phyloP scores from a whole-genome alignment of 805 yeast genomes.

The Teunomyces kruisii region DNA sequence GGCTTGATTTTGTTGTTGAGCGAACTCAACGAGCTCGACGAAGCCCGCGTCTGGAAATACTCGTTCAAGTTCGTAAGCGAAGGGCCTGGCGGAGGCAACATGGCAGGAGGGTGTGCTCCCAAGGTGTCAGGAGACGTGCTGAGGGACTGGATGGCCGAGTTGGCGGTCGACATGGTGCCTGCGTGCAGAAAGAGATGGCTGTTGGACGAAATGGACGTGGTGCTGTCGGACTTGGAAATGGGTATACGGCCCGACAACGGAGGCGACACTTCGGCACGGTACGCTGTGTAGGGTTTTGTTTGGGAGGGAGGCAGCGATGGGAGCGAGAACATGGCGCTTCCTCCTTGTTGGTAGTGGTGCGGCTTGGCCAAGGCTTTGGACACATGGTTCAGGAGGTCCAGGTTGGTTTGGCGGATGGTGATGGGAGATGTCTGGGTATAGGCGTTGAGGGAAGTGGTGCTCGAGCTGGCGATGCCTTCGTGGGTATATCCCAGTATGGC shows the following conservation, averaged over 20 bases:
- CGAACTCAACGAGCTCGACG: constrained; percentile 17
- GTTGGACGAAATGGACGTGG: constrained; percentile 23
- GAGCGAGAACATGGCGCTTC: background rate
- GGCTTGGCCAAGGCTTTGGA: constrained; percentile 2
- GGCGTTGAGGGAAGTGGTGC: background rate
- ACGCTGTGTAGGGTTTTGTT: background rate
- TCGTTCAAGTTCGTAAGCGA: constrained; percentile 34
- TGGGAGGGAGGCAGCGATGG: constrained; percentile 3
- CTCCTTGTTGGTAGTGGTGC: constrained; percentile 7
- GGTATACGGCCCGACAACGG: background rate
- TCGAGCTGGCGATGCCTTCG: too few species aligned
- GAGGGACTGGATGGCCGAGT: constrained; percentile 26
- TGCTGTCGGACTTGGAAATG: constrained; percentile 27
- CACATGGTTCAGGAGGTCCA: constrained; percentile 5
- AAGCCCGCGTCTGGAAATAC: constrained; percentile 22
- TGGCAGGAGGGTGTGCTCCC: constrained; percentile 6
- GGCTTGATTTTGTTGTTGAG: constrained; percentile 23
- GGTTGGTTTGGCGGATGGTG: constrained; percentile 5
- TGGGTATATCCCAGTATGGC: background rate
- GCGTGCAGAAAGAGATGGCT: constrained; percentile 25
- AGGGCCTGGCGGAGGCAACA: constrained; percentile 14
- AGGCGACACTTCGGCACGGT: constrained; percentile 3
- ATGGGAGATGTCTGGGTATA: constrained; percentile 28
- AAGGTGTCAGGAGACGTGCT: constrained; percentile 35
- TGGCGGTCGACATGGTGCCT: constrained; percentile 24